Conservation (phyloP, 2,329 filamentous ascomycete genomes). For the Penicillium digitatum region DNA sequence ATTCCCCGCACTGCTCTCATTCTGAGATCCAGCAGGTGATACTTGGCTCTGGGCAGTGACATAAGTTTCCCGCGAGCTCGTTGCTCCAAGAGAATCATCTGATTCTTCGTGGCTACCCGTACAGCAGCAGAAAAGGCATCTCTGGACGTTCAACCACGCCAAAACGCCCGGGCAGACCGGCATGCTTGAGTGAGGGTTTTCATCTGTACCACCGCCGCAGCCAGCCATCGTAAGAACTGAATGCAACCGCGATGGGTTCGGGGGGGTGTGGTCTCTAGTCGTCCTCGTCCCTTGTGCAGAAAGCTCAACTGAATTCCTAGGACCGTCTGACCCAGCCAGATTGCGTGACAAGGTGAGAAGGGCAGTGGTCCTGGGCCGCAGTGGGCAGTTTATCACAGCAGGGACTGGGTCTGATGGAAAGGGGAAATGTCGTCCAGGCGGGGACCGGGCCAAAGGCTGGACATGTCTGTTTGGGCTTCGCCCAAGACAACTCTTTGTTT, state of each 20-base stretch:
- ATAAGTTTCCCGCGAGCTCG: slow-evolving; percentile 16
- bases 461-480: neutral
- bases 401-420: neutral
- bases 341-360: neutral
- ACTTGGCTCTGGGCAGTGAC: slow-evolving; percentile 13
- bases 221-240: neutral
- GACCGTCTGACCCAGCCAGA: neutral
- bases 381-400: neutral
- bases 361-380: slow-evolving; percentile 1
- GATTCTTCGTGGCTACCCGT: neutral
- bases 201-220: neutral
- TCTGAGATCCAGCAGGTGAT: slow-evolving; percentile 2
- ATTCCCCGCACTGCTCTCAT: neutral
- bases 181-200: neutral
- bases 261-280: neutral
- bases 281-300: neutral
- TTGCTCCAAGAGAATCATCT: slow-evolving; percentile 2
- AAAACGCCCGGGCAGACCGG: neutral
- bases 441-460: neutral
- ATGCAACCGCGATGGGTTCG: slow-evolving; percentile 2
- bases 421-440: neutral
- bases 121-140: slow-evolving; percentile 15
- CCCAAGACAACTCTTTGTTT: neutral
- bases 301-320: neutral
- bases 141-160: slow-evolving; percentile 5